phyloP scores from a whole-genome alignment of 768 basidiomycete species.

The Mycena latifolia region DNA sequence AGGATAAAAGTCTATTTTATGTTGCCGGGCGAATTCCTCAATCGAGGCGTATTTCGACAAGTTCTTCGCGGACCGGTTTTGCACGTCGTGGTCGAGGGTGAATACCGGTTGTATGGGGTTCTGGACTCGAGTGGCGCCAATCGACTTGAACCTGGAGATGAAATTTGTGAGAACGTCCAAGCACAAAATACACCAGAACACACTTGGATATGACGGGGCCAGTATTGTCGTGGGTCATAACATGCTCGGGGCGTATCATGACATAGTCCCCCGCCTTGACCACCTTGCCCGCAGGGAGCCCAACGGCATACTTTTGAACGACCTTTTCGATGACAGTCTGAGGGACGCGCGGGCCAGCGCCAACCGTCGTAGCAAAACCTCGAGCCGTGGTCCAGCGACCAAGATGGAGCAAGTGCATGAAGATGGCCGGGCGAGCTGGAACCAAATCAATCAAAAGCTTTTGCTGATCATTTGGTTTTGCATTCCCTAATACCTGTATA shows the following conservation, averaged over 20 bases:
- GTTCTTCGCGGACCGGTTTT: constrained; percentile 94
- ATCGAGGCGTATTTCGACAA: constrained; percentile 93
- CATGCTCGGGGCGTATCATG: constrained; percentile 98
- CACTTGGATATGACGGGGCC: constrained; percentile 98
- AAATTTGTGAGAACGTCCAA: constrained; percentile 3
- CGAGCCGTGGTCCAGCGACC: constrained; percentile 33
- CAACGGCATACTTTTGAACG: constrained; percentile 97
- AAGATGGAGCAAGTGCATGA: constrained; percentile 16
- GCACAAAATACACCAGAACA: constrained; percentile 43
- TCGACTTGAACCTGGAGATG: constrained; percentile 85
- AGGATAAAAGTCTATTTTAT: constrained; percentile 95
- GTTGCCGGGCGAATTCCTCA: constrained; percentile 87
- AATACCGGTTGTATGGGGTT: constrained; percentile 91
- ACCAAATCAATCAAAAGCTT: too few relatives aligned
- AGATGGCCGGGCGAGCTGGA: too few relatives aligned
- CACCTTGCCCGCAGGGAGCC: constrained; percentile 78
- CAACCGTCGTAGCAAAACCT: constrained; percentile 44
- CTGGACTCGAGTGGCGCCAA: constrained; percentile 88
- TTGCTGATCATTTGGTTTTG: too few relatives aligned
- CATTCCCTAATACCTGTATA: too few relatives aligned
- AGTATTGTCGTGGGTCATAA: constrained; percentile 99
- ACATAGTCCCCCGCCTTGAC: constrained; percentile 99
- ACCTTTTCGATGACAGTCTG: constrained; percentile 98
- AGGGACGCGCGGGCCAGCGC: constrained; percentile 53
- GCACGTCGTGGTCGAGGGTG: constrained; percentile 98